Evolutionary conservation across 345 rosid genomes (phyloP).

Genomic region (Punica granatum): DNA sequence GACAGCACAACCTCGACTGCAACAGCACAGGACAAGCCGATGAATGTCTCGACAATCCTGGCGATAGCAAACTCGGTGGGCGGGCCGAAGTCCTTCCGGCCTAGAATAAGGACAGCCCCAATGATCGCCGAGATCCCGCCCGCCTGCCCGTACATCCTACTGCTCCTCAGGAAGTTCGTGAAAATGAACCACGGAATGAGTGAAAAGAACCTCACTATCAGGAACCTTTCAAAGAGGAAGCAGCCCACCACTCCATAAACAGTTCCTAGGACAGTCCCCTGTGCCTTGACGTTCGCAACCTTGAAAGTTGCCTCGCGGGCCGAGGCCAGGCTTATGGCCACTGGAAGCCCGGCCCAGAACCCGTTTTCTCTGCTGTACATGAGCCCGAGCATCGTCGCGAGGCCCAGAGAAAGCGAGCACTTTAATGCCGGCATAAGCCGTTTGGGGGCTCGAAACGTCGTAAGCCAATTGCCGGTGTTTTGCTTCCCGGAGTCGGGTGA

Average conservation of each 20-base stretch:
- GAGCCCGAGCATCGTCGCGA: slow-evolving; percentile 59
- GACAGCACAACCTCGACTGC: slow-evolving; percentile 49
- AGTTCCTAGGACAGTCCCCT: slow-evolving; percentile 87
- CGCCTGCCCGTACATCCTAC: slow-evolving; percentile 76
- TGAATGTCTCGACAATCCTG: slow-evolving; percentile 79
- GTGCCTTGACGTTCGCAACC: slow-evolving; percentile 73
- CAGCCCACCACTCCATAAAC: slow-evolving; percentile 83
- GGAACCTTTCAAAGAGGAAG: slow-evolving; percentile 58
- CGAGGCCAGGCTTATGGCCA: slow-evolving; percentile 57
- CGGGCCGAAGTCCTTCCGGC: slow-evolving; percentile 64
- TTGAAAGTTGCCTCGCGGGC: slow-evolving; percentile 75
- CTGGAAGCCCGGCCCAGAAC: slow-evolving; percentile 74
- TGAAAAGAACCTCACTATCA: slow-evolving; percentile 61
- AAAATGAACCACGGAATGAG: slow-evolving; percentile 87
- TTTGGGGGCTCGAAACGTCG: slow-evolving; percentile 16
- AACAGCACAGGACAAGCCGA: slow-evolving; percentile 68
- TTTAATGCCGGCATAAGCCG: slow-evolving; percentile 54
- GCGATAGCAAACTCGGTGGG: slow-evolving; percentile 83
- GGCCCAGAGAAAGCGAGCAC: slow-evolving; percentile 60
- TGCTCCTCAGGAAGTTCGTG: slow-evolving; percentile 52
- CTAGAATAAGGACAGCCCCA: slow-evolving; percentile 74
- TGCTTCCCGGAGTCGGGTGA: neutral
- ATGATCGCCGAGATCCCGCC: slow-evolving; percentile 78
- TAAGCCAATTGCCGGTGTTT: slow-evolving; percentile 5
- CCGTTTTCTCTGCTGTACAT: slow-evolving; percentile 63